These are phyloP conservation scores for Tilletia caries DNA, from an alignment of 1,284 basidiomycete species.

Conservation along the genomic window DNA sequence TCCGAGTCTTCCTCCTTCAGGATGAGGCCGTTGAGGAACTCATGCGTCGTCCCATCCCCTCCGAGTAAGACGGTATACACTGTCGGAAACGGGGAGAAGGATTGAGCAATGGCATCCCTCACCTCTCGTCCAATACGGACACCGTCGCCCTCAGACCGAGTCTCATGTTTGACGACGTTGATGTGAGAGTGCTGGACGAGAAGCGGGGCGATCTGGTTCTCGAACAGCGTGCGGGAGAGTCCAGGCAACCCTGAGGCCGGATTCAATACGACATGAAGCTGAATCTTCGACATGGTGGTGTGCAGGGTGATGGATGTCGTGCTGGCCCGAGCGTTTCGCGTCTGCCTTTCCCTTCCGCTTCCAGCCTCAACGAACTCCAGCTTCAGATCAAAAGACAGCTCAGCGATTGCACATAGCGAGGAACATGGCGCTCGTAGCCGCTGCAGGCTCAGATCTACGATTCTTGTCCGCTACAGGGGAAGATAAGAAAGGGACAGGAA, in stretches of 20 bases:
- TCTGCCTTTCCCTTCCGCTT: too few species aligned
- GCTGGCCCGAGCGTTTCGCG: too few species aligned
- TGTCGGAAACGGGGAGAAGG: conserved; percentile 54
- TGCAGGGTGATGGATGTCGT: not conserved
- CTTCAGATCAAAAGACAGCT: too few species aligned
- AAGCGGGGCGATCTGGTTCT: not conserved
- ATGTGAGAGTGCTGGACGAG: not conserved
- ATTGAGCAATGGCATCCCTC: not conserved
- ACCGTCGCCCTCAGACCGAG: conserved; percentile 22
- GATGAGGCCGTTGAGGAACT: conserved; percentile 45
- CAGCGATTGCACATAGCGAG: too few species aligned
- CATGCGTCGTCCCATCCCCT: conserved; percentile 54
- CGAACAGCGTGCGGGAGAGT: not conserved
- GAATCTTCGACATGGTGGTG: not conserved
- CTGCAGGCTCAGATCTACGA: too few species aligned
- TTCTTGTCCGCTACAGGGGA: too few species aligned
- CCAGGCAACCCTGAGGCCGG: conserved; percentile 15
- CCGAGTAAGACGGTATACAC: conserved; percentile 43
- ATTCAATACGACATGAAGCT: conserved; percentile 14
- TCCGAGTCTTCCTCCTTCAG: not conserved
- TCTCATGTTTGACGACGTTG: conserved; percentile 7
- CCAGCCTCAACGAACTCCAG: too few species aligned
- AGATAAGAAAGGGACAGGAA: too few species aligned
- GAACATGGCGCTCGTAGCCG: too few species aligned
- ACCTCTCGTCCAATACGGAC: conserved; percentile 23